Percentiles rank a stretch among this genome's conserved stretches.
Evolutionary conservation across 768 basidiomycete species (phyloP).

Genomic region (Tricholoma bakamatsutake): DNA sequence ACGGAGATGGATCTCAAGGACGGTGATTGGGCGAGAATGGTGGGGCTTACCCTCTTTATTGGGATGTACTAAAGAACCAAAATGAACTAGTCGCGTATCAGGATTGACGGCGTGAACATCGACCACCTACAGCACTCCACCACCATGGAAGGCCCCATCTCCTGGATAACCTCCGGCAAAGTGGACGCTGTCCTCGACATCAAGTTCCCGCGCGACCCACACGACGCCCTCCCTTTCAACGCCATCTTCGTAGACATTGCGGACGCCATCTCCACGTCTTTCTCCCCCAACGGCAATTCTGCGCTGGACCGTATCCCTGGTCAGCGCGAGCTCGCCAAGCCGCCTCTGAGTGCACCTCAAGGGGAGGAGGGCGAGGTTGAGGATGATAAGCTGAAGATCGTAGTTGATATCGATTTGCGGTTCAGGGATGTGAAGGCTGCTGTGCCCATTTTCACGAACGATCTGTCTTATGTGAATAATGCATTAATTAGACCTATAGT

Average conservation of each 20-base stretch:
- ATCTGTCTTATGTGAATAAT: constrained; percentile 87
- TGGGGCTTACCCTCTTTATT: constrained; percentile 27
- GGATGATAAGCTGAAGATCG: constrained; percentile 42
- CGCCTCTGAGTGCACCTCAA: constrained; percentile 72
- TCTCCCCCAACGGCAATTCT: constrained; percentile 33
- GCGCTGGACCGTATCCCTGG: constrained; percentile 66
- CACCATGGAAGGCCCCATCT: constrained; percentile 82
- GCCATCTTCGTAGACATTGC: constrained; percentile 87
- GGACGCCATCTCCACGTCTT: constrained; percentile 73
- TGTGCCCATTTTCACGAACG: constrained; percentile 85
- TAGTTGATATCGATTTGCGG: constrained; percentile 89
- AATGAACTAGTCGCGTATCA: constrained; percentile 71
- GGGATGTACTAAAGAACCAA: not conserved
- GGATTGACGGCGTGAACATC: constrained; percentile 94
- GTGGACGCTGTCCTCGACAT: constrained; percentile 96
- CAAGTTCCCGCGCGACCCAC: constrained; percentile 84
- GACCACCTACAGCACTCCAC: constrained; percentile 89
- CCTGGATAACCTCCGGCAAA: constrained; percentile 97
- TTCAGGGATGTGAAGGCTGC: constrained; percentile 95
- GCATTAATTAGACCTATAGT: constrained; percentile 94
- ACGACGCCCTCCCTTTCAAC: constrained; percentile 65
- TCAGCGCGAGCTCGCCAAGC: constrained; percentile 80
- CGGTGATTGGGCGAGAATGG: constrained; percentile 86
- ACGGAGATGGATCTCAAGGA: constrained; percentile 82
- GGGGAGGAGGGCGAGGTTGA: constrained; percentile 28